Conservation (phyloP, 257 asterid species). For the Jasminum sambac region DNA sequence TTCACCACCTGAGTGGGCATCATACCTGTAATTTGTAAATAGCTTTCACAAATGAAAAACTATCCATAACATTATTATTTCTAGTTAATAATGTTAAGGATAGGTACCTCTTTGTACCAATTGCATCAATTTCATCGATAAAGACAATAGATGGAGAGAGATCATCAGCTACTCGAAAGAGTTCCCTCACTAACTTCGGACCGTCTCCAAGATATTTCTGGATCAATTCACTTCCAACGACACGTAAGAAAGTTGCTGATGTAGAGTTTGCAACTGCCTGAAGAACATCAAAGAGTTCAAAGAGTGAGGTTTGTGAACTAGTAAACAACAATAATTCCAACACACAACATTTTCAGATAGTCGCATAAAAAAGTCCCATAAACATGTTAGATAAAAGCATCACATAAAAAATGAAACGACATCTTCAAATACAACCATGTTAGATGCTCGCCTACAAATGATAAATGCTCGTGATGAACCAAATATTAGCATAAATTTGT, state of each 20-base stretch:
- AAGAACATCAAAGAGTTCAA: background rate
- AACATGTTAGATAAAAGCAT: too few relatives aligned
- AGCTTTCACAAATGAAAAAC: background rate
- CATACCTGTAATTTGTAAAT: slow-evolving; percentile 34
- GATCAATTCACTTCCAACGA: slow-evolving; percentile 48
- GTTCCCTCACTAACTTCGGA: slow-evolving; percentile 57
- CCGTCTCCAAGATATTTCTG: slow-evolving; percentile 58
- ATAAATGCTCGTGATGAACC: background rate
- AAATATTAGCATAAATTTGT: background rate
- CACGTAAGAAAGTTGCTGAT: slow-evolving; percentile 51
- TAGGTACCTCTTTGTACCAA: slow-evolving; percentile 50
- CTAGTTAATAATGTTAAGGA: slow-evolving; percentile 2
- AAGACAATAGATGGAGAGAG: slow-evolving; percentile 52
- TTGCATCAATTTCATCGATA: slow-evolving; percentile 54
- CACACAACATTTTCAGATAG: background rate
- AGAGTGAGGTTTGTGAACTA: background rate
- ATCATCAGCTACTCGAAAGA: slow-evolving; percentile 56
- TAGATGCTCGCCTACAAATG: background rate
- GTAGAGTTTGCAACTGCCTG: slow-evolving; percentile 59
- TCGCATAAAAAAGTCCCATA: background rate
- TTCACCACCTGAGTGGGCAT: slow-evolving; percentile 69
- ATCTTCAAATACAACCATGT: slow-evolving; percentile 6
- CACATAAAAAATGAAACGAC: background rate
- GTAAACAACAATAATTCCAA: background rate
- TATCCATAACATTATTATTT: background rate